These are phyloP conservation scores for Verticillium albo-atrum DNA, from an alignment of 2,329 filamentous ascomycete species.

Conservation along the genomic window DNA sequence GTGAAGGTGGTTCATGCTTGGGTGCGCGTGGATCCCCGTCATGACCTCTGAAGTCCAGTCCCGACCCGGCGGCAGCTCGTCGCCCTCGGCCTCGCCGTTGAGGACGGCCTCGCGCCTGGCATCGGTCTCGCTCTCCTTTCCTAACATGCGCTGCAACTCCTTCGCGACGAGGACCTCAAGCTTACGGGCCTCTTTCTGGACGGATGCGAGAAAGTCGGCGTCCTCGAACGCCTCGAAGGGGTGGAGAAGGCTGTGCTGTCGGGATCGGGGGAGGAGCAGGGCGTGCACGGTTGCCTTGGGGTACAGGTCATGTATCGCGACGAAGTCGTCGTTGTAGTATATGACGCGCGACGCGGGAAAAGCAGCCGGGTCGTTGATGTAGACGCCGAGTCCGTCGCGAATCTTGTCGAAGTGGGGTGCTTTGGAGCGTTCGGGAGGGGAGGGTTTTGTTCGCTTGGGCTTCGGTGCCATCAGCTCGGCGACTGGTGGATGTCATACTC, in stretches of 20 bases:
- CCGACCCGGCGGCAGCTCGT: slow-evolving; percentile 61
- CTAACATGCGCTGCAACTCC: slow-evolving; percentile 69
- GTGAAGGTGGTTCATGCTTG: slow-evolving; percentile 90
- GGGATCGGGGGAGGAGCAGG: slow-evolving; percentile 77
- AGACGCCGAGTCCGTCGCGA: slow-evolving; percentile 61
- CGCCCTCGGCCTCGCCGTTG: slow-evolving; percentile 43
- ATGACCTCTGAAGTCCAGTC: slow-evolving; percentile 75
- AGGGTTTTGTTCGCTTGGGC: slow-evolving; percentile 21
- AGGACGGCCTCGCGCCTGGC: slow-evolving; percentile 62
- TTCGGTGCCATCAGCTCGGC: slow-evolving; percentile 32
- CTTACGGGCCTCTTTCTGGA: slow-evolving; percentile 55
- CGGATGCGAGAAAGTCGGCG: slow-evolving; percentile 58
- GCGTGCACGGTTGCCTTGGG: slow-evolving; percentile 84
- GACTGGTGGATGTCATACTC: slow-evolving; percentile 17
- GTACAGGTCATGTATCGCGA: slow-evolving; percentile 76
- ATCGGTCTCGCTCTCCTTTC: slow-evolving; percentile 59
- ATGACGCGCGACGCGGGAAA: slow-evolving; percentile 60
- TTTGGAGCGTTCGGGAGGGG: slow-evolving; percentile 4
- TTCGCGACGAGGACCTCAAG: slow-evolving; percentile 64
- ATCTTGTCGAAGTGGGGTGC: slow-evolving; percentile 31
- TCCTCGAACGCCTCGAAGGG: slow-evolving; percentile 77
- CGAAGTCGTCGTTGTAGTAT: slow-evolving; percentile 63
- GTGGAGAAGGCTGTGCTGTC: slow-evolving; percentile 56
- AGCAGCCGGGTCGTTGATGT: slow-evolving; percentile 59
- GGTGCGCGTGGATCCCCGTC: slow-evolving; percentile 78